Conservation (phyloP, 192 early-diverging fungal species). For the Coemansia sp. region DNA sequence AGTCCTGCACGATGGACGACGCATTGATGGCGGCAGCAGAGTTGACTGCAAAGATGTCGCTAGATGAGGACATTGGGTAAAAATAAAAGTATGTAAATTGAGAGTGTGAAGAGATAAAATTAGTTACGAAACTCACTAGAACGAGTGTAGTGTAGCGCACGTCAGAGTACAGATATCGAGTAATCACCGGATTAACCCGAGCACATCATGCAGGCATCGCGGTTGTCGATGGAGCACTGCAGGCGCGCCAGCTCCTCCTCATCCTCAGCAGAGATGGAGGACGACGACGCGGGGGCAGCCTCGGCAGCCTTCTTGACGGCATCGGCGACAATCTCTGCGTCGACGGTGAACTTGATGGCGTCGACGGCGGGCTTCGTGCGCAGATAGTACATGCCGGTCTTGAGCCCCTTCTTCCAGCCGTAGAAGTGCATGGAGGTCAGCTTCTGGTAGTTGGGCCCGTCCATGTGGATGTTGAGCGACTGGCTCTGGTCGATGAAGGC, state of each 20-base stretch:
- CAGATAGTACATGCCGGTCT: conserved; percentile 99
- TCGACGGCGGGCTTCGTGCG: conserved; percentile 94
- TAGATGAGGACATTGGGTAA: conserved; percentile 28
- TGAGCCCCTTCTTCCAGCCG: conserved; percentile 96
- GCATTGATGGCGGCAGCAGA: conserved; percentile 48
- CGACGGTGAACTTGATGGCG: conserved; percentile 98
- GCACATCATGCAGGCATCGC: conserved; percentile 92
- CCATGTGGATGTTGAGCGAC: conserved; percentile 93
- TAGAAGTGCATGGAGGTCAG: conserved; percentile 98
- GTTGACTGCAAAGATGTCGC: conserved; percentile 48
- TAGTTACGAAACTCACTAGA: neutral
- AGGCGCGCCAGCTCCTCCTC: conserved; percentile 69
- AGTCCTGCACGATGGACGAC: conserved; percentile 51
- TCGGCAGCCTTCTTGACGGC: conserved; percentile 42
- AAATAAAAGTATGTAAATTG: neutral
- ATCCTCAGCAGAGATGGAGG: conserved; percentile 37
- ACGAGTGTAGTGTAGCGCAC: neutral
- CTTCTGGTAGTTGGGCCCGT: conserved; percentile 91
- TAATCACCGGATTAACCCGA: conserved; percentile 57
- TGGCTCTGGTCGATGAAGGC: conserved; percentile 98
- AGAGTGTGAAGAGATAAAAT: neutral
- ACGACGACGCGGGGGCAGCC: conserved; percentile 20
- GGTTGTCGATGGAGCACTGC: conserved; percentile 90
- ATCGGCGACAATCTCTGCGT: conserved; percentile 63
- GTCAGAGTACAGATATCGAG: conserved; percentile 2